A percentile compares a stretch with the other conserved stretches of the same genome.
Conservation (phyloP, 1,284 basidiomycete genomes). For the Fomitopsis betulina region DNA sequence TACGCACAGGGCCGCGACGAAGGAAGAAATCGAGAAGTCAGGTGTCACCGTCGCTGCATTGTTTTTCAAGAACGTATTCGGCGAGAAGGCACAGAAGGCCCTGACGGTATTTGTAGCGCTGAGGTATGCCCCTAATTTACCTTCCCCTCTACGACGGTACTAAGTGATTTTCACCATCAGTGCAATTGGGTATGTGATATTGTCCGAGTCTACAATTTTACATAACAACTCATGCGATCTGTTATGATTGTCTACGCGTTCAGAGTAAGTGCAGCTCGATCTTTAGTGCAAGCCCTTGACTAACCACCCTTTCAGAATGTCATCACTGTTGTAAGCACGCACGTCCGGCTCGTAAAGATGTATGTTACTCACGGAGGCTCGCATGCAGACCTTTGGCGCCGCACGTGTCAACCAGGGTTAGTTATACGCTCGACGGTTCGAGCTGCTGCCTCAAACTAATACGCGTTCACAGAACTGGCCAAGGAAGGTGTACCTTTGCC, state of each 20-base stretch:
- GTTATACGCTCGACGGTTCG: neutral
- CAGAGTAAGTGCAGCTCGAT: slow-evolving; percentile 39
- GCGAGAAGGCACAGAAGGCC: slow-evolving; percentile 52
- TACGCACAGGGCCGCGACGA: slow-evolving; percentile 46
- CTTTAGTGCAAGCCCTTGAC: neutral
- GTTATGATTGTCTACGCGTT: neutral
- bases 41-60: slow-evolving; percentile 60
- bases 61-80: slow-evolving; percentile 69
- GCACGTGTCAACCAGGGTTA: slow-evolving; percentile 28
- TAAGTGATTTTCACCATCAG: slow-evolving; percentile 8
- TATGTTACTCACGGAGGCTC: neutral
- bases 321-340: slow-evolving; percentile 22
- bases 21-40: slow-evolving; percentile 54
- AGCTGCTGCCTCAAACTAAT: neutral
- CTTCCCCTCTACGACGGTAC: no score
- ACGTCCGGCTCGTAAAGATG: neutral
- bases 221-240: neutral
- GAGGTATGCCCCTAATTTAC: slow-evolving; percentile 13
- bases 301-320: slow-evolving; percentile 18
- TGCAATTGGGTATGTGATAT: slow-evolving; percentile 20
- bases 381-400: slow-evolving; percentile 22
- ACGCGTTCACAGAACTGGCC: slow-evolving; percentile 23
- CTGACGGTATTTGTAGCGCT: slow-evolving; percentile 60
- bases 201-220: no score
- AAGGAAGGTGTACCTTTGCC: slow-evolving; percentile 49